A percentile compares a stretch with the other conserved stretches of the same genome.
These are phyloP conservation scores for Allantophomopsis lycopodina DNA, from an alignment of 2,329 filamentous ascomycete species.

Conservation along the genomic window DNA sequence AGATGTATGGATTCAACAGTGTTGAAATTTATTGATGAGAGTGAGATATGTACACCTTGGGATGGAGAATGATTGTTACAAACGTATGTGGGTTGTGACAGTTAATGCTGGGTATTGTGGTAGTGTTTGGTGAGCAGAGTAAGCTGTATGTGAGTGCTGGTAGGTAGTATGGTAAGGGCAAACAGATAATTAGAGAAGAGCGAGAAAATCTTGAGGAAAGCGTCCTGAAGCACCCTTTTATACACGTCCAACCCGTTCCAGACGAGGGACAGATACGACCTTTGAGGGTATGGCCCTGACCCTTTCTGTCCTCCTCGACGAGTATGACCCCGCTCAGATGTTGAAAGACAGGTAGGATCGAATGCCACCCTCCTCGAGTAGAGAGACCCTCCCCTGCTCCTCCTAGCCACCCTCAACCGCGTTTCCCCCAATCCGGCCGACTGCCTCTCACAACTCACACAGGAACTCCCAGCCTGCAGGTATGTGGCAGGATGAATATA, in stretches of 20 bases:
- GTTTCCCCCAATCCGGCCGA: conserved; percentile 9
- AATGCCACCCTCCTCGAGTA: neutral
- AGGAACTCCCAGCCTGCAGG: conserved; percentile 12
- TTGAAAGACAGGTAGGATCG: conserved; percentile 15
- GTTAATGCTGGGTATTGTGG: conserved; percentile 7
- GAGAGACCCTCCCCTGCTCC: conserved; percentile 9
- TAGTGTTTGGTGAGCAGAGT: conserved; percentile 8
- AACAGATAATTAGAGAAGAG: conserved; percentile 34
- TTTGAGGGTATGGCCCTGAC: conserved; percentile 18
- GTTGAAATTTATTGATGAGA: conserved; percentile 3
- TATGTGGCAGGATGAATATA: conserved; percentile 10
- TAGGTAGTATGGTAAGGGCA: conserved; percentile 11
- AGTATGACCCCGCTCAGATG: conserved; percentile 22
- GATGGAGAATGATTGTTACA: conserved; percentile 8
- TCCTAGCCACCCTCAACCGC: conserved; percentile 8
- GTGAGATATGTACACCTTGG: conserved; percentile 5
- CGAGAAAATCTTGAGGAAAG: conserved; percentile 26
- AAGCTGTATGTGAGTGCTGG: conserved; percentile 10
- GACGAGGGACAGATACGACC: conserved; percentile 7
- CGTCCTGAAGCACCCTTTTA: conserved; percentile 46
- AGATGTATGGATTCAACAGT: conserved; percentile 3
- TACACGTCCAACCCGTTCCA: conserved; percentile 29
- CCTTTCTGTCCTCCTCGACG: conserved; percentile 13
- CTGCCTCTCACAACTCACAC: conserved; percentile 14
- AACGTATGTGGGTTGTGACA: conserved; percentile 11